A percentile compares a stretch with the other conserved stretches of the same genome.
Evolutionary conservation across 129 eudicot genomes (phyloP).

Genomic region (Logfia minima): DNA sequence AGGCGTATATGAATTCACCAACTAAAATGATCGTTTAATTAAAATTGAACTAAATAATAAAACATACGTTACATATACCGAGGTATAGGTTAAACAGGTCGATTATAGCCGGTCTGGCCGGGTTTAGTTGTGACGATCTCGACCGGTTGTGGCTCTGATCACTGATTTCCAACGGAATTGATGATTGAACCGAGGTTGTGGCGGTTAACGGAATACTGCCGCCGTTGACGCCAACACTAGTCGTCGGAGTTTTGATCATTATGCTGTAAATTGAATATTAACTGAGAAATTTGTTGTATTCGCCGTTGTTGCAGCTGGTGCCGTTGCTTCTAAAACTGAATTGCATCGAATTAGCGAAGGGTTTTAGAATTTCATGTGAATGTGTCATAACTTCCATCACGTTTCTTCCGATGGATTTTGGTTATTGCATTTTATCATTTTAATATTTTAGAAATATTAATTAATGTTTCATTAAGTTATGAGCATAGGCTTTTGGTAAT

Average conservation of each 20-base stretch:
- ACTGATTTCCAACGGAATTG: conserved; percentile 26
- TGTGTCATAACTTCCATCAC: not conserved
- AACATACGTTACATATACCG: conserved; percentile 45
- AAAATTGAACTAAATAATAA: not conserved
- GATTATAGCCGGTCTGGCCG: conserved; percentile 60
- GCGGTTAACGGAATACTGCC: conserved; percentile 29
- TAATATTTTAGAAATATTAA: no score
- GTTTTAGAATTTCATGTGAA: conserved; percentile 16
- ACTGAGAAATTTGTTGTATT: conserved; percentile 5
- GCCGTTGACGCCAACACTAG: conserved; percentile 9
- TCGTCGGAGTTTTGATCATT: conserved; percentile 41
- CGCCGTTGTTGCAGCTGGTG: not conserved
- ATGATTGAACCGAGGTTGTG: conserved; percentile 33
- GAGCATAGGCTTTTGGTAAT: no score
- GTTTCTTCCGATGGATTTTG: no score
- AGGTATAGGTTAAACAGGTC: conserved; percentile 83
- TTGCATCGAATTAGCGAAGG: not conserved
- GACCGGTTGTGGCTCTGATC: conserved; percentile 35
- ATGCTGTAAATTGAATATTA: not conserved
- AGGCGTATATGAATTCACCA: no score
- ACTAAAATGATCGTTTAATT: not conserved
- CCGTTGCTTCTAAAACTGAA: not conserved
- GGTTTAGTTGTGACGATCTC: conserved; percentile 54
- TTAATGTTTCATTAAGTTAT: no score
- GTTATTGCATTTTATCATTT: no score